Conservation (phyloP, 306 rosid genomes). For the Fagus sylvatica region DNA sequence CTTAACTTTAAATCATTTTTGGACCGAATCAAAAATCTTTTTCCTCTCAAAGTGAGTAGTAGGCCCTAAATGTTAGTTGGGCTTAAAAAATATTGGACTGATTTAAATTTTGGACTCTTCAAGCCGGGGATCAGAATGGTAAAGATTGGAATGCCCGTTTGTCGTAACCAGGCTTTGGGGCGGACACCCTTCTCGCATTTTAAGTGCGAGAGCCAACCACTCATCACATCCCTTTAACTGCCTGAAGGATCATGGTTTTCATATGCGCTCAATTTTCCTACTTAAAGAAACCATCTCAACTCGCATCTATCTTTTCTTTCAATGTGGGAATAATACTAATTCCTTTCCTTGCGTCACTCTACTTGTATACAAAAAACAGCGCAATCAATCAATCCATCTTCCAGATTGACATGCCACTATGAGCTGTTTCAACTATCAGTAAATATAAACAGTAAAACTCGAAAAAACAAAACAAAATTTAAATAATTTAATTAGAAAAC, state of each 20-base stretch:
- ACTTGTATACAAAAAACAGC: neutral
- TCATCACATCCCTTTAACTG: constrained; percentile 76
- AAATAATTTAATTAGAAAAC: too few species aligned
- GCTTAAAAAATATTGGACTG: neutral
- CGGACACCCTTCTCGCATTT: constrained; percentile 60
- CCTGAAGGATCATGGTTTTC: constrained; percentile 54
- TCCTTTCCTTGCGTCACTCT: too few species aligned
- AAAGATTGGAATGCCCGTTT: constrained; percentile 39
- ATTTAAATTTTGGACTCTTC: neutral
- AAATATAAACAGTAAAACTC: too few species aligned
- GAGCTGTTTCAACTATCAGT: too few species aligned
- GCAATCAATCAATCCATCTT: neutral
- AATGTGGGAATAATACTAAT: constrained; percentile 44
- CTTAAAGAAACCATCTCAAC: constrained; percentile 23
- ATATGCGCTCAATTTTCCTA: fast-evolving
- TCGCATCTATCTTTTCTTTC: fast-evolving
- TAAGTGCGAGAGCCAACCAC: constrained; percentile 44
- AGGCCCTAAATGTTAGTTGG: too few species aligned
- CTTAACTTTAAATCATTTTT: too few species aligned
- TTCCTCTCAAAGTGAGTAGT: fast-evolving
- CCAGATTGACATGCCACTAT: too few species aligned
- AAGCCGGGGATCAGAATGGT: constrained; percentile 71
- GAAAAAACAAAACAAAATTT: too few species aligned
- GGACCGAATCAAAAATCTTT: too few species aligned
- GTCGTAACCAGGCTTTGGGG: constrained; percentile 91